Percentiles rank a stretch among this genome's conserved stretches.
These are phyloP conservation scores for Trichoderma endophyticum DNA, from an alignment of 2,329 filamentous ascomycete genomes.

Conservation along the genomic window DNA sequence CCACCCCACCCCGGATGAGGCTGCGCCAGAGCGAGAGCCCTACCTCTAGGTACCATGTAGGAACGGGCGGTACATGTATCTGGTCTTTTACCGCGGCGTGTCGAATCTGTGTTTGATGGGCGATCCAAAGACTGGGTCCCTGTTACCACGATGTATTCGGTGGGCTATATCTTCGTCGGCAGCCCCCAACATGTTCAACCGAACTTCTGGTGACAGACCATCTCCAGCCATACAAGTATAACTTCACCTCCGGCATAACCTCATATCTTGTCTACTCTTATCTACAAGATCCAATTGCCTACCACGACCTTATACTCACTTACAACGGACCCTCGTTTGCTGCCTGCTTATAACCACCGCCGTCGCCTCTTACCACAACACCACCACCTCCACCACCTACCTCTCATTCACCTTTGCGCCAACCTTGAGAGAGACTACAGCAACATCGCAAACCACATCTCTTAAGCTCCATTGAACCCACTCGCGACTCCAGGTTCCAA, in stretches of 20 bases:
- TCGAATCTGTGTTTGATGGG: conserved; percentile 19
- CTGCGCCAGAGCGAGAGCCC: conserved; percentile 17
- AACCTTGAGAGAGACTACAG: not conserved
- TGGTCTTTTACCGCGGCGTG: conserved; percentile 8
- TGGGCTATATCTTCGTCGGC: conserved; percentile 20
- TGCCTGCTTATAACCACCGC: not conserved
- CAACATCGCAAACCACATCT: not conserved
- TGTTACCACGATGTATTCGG: conserved; percentile 15
- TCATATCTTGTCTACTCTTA: not conserved
- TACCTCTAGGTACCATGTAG: conserved; percentile 6
- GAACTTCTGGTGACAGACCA: conserved; percentile 10
- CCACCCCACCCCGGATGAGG: conserved; percentile 22
- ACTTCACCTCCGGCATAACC: not conserved
- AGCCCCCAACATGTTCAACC: conserved; percentile 18
- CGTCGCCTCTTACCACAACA: not conserved
- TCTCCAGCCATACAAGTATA: conserved; percentile 7
- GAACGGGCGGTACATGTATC: conserved; percentile 1
- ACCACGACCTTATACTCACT: not conserved
- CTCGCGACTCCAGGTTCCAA: not conserved
- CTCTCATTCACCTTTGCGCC: not conserved
- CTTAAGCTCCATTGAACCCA: not conserved
- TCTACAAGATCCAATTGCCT: not conserved
- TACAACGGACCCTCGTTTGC: conserved; percentile 10
- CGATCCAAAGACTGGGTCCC: conserved; percentile 14
- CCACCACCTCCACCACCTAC: not conserved